Evolutionary conservation across 192 early-diverging fungal genomes (phyloP).

Genomic region (Obelidium mucronatum): DNA sequence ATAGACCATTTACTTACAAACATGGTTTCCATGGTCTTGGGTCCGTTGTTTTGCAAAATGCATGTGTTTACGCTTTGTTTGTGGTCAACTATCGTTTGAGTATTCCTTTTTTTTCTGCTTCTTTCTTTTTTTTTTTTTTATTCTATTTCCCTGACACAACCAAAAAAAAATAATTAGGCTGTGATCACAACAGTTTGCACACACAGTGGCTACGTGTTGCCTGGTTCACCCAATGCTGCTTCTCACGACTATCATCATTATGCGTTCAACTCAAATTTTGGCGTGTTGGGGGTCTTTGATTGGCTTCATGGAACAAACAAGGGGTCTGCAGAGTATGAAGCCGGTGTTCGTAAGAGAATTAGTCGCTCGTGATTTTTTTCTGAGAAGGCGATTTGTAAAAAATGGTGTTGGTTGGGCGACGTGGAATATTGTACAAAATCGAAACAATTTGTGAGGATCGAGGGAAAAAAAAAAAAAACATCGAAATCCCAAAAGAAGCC

Average conservation of each 20-base stretch:
- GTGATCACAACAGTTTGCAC: constrained; percentile 9
- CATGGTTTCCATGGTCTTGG: constrained; percentile 80
- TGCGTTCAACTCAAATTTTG: constrained; percentile 42
- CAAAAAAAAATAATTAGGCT: too few relatives aligned
- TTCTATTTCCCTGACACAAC: too few relatives aligned
- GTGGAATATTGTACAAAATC: too few relatives aligned
- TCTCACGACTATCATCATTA: constrained; percentile 37
- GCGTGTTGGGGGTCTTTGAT: constrained; percentile 19
- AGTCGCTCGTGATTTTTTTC: too few relatives aligned
- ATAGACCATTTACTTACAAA: constrained; percentile 87
- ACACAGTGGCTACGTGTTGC: constrained; percentile 32
- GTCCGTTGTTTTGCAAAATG: constrained; percentile 71
- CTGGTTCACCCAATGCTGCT: background rate
- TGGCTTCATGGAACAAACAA: constrained; percentile 25
- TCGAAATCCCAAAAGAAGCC: background rate
- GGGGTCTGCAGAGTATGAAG: background rate
- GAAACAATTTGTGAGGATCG: too few relatives aligned
- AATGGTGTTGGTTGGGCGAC: too few relatives aligned
- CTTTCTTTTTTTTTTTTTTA: background rate
- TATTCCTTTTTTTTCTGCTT: too few relatives aligned
- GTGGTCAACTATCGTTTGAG: background rate
- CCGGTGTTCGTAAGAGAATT: background rate
- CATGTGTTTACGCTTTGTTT: constrained; percentile 22
- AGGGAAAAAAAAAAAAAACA: too few relatives aligned
- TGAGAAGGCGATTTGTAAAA: too few relatives aligned